These are phyloP conservation scores for Macrocystidia cucumis DNA, from an alignment of 1,284 basidiomycete species.

Conservation along the genomic window DNA sequence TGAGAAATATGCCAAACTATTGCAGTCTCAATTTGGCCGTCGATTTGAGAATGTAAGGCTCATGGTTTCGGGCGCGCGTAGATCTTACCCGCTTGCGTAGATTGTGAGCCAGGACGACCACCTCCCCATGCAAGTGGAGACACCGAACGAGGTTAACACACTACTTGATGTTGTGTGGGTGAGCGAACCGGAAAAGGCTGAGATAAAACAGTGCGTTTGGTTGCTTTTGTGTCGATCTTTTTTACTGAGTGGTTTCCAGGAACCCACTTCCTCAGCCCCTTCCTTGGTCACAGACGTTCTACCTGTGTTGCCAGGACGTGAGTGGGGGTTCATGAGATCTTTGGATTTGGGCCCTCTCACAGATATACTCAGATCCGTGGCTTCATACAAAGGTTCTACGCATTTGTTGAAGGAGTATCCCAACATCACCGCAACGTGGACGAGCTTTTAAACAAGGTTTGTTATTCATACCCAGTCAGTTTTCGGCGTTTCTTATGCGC, in stretches of 20 bases:
- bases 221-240: background rate
- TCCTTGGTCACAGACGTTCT: slow-evolving; percentile 95
- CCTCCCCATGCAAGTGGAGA: slow-evolving; percentile 83
- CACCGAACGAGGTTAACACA: slow-evolving; percentile 63
- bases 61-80: background rate
- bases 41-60: slow-evolving; percentile 77
- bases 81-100: slow-evolving; percentile 29
- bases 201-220: slow-evolving; percentile 49
- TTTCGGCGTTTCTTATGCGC: background rate
- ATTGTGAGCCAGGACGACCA: slow-evolving; percentile 88
- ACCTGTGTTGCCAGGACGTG: slow-evolving; percentile 91
- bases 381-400: slow-evolving; percentile 95
- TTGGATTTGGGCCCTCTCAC: slow-evolving; percentile 3
- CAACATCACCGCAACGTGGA: slow-evolving; percentile 92
- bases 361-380: slow-evolving; percentile 59
- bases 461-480: background rate
- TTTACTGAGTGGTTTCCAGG: slow-evolving; percentile 29
- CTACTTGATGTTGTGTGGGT: slow-evolving; percentile 88
- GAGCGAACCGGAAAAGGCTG: slow-evolving; percentile 55
- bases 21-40: slow-evolving; percentile 77
- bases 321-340: slow-evolving; percentile 10
- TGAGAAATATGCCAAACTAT: slow-evolving; percentile 81
- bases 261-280: slow-evolving; percentile 68
- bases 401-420: slow-evolving; percentile 91
- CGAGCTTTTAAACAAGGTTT: slow-evolving; percentile 82